These are phyloP conservation scores for Xylariaceae sp. DNA, from an alignment of 2,329 filamentous ascomycete species.

Conservation along the genomic window DNA sequence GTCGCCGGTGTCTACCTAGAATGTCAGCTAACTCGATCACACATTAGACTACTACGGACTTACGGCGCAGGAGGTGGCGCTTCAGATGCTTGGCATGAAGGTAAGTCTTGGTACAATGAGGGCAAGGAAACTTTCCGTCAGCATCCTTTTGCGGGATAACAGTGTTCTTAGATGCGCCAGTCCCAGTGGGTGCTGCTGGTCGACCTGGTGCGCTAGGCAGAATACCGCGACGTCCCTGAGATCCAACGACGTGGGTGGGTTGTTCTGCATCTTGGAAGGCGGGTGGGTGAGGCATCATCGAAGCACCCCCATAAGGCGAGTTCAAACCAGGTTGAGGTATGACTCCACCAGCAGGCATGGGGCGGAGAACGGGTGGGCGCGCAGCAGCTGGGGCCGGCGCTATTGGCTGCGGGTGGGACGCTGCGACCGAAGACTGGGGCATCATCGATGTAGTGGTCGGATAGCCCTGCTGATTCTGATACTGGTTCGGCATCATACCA, in stretches of 20 bases:
- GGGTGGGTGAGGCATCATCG: constrained; percentile 51
- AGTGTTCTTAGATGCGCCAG: constrained; percentile 68
- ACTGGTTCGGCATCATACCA: constrained; percentile 52
- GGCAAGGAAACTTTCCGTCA: constrained; percentile 96
- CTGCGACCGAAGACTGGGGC: constrained; percentile 61
- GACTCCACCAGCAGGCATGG: constrained; percentile 66
- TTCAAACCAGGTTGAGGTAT: constrained; percentile 55
- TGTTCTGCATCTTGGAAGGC: constrained; percentile 57
- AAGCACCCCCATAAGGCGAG: constrained; percentile 57
- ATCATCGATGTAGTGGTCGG: constrained; percentile 58
- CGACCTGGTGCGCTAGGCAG: constrained; percentile 85
- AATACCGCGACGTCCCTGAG: constrained; percentile 87
- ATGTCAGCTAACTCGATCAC: constrained; percentile 14
- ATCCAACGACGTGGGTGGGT: constrained; percentile 89
- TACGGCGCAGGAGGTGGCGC: constrained; percentile 91
- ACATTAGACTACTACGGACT: constrained; percentile 43
- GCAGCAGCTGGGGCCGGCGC: constrained; percentile 64
- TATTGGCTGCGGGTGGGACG: constrained; percentile 71
- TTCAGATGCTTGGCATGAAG: constrained; percentile 96
- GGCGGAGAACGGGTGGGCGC: constrained; percentile 59
- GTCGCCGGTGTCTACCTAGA: constrained; percentile 78
- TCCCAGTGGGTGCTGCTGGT: constrained; percentile 71
- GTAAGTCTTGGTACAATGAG: constrained; percentile 97
- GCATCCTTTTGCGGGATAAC: constrained; percentile 91
- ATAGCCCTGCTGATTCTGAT: constrained; percentile 53